Evolutionary conservation across 2,329 filamentous ascomycete genomes (phyloP), one percentile per base, ranked within the genome.

Genomic region (Dryadomyces quercus-mongolicae): DNA sequence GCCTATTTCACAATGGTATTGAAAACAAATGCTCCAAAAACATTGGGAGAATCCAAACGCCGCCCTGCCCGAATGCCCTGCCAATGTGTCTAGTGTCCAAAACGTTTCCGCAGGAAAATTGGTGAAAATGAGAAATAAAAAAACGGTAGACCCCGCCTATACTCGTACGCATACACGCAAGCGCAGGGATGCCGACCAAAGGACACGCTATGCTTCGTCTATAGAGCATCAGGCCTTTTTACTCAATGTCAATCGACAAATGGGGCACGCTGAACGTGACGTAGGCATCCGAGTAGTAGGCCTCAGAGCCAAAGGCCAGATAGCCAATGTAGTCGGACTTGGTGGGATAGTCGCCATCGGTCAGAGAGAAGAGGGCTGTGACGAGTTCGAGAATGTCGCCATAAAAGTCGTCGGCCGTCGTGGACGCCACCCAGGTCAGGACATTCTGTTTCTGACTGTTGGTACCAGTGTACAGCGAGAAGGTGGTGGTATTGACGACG

Each of bases 271-370:
- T 65, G 58, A 80, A 77, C 1, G 76, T 80, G 51, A 78, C 74
- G 43, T 70, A 71, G 4, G 62, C 60, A 22, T 61, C 54, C 8
- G 70, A 65, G 6, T 64, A 71, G 62, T 74, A 75, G 0, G 74
- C 68, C 61, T 80, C 77, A 15, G 72, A 71, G 21, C 77, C 77
- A 57, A 80, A 74, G 48, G 68, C 68, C 59, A 78, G 65, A 58
- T 77, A 74, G 20, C 76, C 76, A 18, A 80, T 62, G 61, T 76
- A 78, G 60, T 76, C 71, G 1, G 62, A 56, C 0, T 62, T 56
- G 0, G 62, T 65, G 10, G 74, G 74, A 57, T 68, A 73, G 38
- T 64, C 57, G 12, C 62, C 53, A 4, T 66, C 62, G 25, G 64
- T 60, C 53, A 69, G 56, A 5, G 59, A 59, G 34, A 71, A 62